Base-by-base conservation (phyloP, 306 rosid species). In the Hippophae rhamnoides region DNA sequence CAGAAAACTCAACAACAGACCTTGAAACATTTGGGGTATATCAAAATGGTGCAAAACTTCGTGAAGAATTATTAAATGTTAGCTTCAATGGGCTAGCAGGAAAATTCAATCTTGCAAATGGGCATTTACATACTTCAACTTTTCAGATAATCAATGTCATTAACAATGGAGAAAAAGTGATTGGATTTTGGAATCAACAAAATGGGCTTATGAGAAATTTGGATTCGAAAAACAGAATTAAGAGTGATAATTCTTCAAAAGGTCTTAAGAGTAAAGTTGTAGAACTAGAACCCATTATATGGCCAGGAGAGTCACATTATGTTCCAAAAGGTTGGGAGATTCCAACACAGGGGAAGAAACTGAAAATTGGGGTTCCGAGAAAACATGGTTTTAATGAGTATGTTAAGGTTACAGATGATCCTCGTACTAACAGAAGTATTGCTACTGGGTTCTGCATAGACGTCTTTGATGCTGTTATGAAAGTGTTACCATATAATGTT, bases 181-280 rank as follows among this genome's bases (percentile, higher is more conserved):
- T 84, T 2, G 89, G 86, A 41, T 76, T 58, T 56, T 87, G 95
- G 95, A 68, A 70, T 0, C 67, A 80, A 1, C 0, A 75, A 48
- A 73, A 50, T 9, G 79, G 81, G 41, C 43, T 79, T 0, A 9
- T 7, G 0, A 71, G 71, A 59, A 60, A 47, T 13, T 41, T 81
- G 58, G 43, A 57, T 7, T 52, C 65, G 18, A 18, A 7, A 5
- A 56, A 46, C 11, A 13, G 45, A 53, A 18, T 23, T 9, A 46
- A 12, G 8, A 11, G 26, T 18, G 53, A 79, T 9, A 43, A 49
- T 1, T 71, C 69, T 73, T 41, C 63, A 31, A 31, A 31, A 31
- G 38, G 38, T 31, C 38, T 2, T 31, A 31, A 4, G 3, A 31
- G 8, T 62, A 26, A 2, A 47, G 9, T 18, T 18, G 23, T 18